Percentiles rank a stretch among this genome's conserved stretches.
Evolutionary conservation across 1,284 basidiomycete species (phyloP).

Genomic region (Fomitopsis betulina): DNA sequence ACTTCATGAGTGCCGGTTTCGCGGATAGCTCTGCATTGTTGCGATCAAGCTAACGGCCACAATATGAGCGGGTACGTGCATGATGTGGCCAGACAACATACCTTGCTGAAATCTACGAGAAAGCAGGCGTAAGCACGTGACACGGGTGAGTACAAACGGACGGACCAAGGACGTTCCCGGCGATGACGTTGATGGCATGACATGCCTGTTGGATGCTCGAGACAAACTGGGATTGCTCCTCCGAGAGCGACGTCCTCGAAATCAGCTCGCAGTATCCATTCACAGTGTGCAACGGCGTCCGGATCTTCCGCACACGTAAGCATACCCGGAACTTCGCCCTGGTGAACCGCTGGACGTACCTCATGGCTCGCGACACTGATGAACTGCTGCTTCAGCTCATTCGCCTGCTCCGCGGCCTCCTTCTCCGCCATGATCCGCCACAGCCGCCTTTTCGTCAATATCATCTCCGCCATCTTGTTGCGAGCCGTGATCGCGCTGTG

Average conservation of each 20-base stretch:
- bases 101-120: constrained; percentile 27
- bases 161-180: constrained; percentile 28
- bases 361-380: constrained; percentile 29
- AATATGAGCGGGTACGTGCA: neutral
- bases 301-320: constrained; percentile 16
- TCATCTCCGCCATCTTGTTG: constrained; percentile 29
- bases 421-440: constrained; percentile 31
- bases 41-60: constrained; percentile 20
- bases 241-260: constrained; percentile 22
- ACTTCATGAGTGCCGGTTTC: constrained; percentile 24
- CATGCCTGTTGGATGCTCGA: constrained; percentile 29
- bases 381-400: constrained; percentile 30
- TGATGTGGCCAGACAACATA: constrained; percentile 6
- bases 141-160: neutral
- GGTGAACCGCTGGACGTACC: constrained; percentile 8
- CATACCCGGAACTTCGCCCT: neutral
- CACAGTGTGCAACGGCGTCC: constrained; percentile 28
- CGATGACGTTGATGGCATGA: constrained; percentile 29
- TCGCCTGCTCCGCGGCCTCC: constrained; percentile 29
- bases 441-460: constrained; percentile 24
- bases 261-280: constrained; percentile 29
- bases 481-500: constrained; percentile 25
- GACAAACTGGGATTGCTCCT: constrained; percentile 26
- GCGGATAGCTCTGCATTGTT: constrained; percentile 28
- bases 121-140: neutral